phyloP scores from a whole-genome alignment of 1,284 basidiomycete species.

The Phlebopus sp. region DNA sequence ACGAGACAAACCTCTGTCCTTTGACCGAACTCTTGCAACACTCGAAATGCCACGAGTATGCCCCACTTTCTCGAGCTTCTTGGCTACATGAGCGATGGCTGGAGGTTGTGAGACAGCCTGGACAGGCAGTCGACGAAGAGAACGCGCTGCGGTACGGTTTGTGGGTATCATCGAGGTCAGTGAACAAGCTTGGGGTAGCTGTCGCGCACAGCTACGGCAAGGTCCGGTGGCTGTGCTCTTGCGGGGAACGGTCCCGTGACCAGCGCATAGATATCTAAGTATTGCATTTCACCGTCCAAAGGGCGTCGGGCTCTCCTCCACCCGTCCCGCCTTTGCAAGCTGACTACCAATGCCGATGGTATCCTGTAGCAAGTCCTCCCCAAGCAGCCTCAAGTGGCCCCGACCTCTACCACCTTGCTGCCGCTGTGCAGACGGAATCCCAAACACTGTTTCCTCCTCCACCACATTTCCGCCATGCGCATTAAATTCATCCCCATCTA shows the following conservation, averaged over 20 bases:
- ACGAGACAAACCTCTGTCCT: slow-evolving; percentile 1
- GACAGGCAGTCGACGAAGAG: slow-evolving; percentile 19
- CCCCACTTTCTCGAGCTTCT: slow-evolving; percentile 4
- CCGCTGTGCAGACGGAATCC: slow-evolving; percentile 53
- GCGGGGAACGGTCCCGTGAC: no score
- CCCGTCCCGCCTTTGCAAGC: slow-evolving; percentile 43
- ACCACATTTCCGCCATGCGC: slow-evolving; percentile 18
- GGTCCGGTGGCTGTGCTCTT: slow-evolving; percentile 1
- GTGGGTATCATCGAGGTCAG: slow-evolving; percentile 29
- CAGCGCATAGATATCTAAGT: no score
- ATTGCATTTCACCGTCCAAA: slow-evolving; percentile 21
- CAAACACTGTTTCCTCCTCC: slow-evolving; percentile 67
- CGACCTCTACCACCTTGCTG: slow-evolving; percentile 23
- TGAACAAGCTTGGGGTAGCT: neutral
- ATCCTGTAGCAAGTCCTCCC: slow-evolving; percentile 59
- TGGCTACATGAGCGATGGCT: slow-evolving; percentile 9
- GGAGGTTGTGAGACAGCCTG: slow-evolving; percentile 11
- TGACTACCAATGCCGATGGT: slow-evolving; percentile 57
- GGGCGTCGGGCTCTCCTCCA: slow-evolving; percentile 66
- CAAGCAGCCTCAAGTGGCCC: slow-evolving; percentile 49
- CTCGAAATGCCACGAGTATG: slow-evolving; percentile 6
- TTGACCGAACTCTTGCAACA: neutral
- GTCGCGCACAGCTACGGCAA: neutral
- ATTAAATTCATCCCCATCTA: slow-evolving; percentile 34
- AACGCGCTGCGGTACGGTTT: slow-evolving; percentile 24